A percentile compares a stretch with the other conserved stretches of the same genome.
Evolutionary conservation across 305 asterid species (phyloP).

Genomic region (Euphrasia arctica): DNA sequence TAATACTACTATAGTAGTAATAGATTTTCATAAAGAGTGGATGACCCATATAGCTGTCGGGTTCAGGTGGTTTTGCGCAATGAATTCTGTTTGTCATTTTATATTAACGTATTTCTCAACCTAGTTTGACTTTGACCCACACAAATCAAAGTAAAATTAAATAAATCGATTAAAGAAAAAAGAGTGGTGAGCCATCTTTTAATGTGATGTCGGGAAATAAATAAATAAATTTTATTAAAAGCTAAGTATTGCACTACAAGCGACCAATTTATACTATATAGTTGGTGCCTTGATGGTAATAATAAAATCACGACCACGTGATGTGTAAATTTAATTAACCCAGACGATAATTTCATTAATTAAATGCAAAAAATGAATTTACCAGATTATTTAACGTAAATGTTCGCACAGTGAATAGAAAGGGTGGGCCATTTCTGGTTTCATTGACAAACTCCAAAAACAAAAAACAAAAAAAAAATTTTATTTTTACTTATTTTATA

Average conservation of each 20-base stretch:
- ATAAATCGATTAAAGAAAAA: not conserved
- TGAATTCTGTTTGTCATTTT: conserved; percentile 25
- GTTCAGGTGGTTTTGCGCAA: conserved; percentile 32
- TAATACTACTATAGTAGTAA: too few species aligned
- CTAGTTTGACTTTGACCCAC: conserved; percentile 20
- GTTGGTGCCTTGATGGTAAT: too few species aligned
- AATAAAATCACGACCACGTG: too few species aligned
- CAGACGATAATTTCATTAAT: too few species aligned
- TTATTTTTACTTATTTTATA: too few species aligned
- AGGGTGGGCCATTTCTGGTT: too few species aligned
- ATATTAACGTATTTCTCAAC: conserved; percentile 20
- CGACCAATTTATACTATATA: not conserved
- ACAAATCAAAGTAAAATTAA: not conserved
- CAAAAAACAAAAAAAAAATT: too few species aligned
- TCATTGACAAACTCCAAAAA: too few species aligned
- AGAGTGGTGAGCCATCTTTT: not conserved
- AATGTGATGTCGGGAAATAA: not conserved
- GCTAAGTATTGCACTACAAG: not conserved
- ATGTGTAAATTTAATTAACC: too few species aligned
- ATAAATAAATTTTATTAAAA: not conserved
- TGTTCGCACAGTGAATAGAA: too few species aligned
- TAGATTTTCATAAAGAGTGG: conserved; percentile 14
- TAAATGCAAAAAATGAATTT: too few species aligned
- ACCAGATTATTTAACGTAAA: too few species aligned
- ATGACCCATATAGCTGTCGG: conserved; percentile 30